Conservation (phyloP, 2,329 filamentous ascomycete species). For the Myotisia sp. region DNA sequence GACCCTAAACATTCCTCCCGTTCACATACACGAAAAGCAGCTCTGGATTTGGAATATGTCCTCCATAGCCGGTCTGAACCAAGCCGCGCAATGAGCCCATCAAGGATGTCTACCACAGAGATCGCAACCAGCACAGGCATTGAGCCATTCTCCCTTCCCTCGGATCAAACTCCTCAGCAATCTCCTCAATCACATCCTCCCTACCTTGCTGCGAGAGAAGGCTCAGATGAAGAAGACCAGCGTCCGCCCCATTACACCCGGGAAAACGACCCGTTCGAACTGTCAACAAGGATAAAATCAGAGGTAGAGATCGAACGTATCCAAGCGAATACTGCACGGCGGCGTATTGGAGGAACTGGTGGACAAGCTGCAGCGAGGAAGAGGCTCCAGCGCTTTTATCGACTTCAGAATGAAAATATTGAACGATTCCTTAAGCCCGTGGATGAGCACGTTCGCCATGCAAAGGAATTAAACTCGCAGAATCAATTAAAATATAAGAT, state of each 20-base stretch:
- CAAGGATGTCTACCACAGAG: slow-evolving; percentile 6
- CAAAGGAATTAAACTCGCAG: slow-evolving; percentile 63
- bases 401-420: slow-evolving; percentile 84
- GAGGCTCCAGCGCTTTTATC: slow-evolving; percentile 69
- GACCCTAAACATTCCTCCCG: slow-evolving; percentile 2
- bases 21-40: slow-evolving; percentile 1
- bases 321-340: slow-evolving; percentile 64
- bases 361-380: slow-evolving; percentile 21
- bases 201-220: slow-evolving; percentile 4
- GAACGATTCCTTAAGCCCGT: slow-evolving; percentile 82
- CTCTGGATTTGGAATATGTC: too few species aligned
- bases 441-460: slow-evolving; percentile 73
- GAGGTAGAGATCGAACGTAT: slow-evolving; percentile 57
- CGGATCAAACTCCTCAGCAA: slow-evolving; percentile 11
- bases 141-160: slow-evolving; percentile 15
- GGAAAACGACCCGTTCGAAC: slow-evolving; percentile 66
- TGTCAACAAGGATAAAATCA: slow-evolving; percentile 65
- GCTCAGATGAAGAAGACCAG: slow-evolving; percentile 33
- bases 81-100: background rate
- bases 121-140: slow-evolving; percentile 30
- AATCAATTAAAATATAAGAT: slow-evolving; percentile 56
- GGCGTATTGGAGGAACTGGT: slow-evolving; percentile 32
- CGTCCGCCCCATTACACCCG: slow-evolving; percentile 41
- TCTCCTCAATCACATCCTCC: slow-evolving; percentile 12
- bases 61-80: slow-evolving; percentile 4